Percentiles rank a stretch among this genome's conserved stretches.
Evolutionary conservation across 108 stramenopile genomes (phyloP).

Genomic region (Nannochloropsis gaditana): DNA sequence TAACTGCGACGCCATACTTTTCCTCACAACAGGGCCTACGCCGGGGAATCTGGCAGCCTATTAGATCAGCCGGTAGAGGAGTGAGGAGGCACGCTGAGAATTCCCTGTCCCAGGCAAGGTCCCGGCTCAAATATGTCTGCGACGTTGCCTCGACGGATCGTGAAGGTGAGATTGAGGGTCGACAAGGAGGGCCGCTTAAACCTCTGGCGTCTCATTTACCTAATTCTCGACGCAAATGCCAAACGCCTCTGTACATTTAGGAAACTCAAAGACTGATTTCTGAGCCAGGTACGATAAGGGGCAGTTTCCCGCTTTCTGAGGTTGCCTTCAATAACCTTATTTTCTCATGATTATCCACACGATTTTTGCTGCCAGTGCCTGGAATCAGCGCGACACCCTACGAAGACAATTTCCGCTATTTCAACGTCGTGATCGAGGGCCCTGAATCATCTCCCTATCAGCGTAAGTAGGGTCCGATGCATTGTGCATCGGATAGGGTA

Average conservation of each 20-base stretch:
- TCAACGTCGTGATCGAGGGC: conserved; percentile 91
- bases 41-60: not conserved
- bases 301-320: not conserved
- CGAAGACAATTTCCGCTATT: conserved; percentile 94
- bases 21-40: not conserved
- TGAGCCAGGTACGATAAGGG: conserved; percentile 63
- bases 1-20: not conserved
- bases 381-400: conserved; percentile 96
- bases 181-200: not conserved
- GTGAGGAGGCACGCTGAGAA: not conserved
- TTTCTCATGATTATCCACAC: not conserved
- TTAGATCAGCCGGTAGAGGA: not conserved
- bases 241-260: conserved; percentile 33
- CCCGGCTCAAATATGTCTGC: conserved; percentile 7
- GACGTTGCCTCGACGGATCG: conserved; percentile 44
- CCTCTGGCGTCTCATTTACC: not conserved
- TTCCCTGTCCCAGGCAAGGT: not conserved
- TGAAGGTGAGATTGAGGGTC: conserved; percentile 24
- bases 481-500: not conserved
- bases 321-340: not conserved
- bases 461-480: conserved; percentile 46
- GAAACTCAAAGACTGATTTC: conserved; percentile 91
- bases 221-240: not conserved
- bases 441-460: conserved; percentile 90
- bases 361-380: conserved; percentile 53